Conservation (phyloP, 495 filamentous ascomycete species). For the Penicillium soppii region DNA sequence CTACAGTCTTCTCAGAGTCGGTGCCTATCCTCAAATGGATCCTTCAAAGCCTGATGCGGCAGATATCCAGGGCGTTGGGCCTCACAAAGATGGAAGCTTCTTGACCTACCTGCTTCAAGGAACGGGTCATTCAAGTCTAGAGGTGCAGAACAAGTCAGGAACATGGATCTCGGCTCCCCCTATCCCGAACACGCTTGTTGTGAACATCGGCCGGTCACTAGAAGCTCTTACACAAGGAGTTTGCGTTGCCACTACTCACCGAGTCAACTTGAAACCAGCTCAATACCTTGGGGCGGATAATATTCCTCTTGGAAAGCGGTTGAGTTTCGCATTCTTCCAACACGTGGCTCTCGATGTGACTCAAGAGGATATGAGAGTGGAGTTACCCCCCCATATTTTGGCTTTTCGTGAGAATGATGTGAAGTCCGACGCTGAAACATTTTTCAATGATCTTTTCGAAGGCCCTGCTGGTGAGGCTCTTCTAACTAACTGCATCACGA, state of each 20-base stretch:
- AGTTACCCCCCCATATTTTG: neutral
- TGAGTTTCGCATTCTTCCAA: conserved; percentile 85
- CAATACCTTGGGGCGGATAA: conserved; percentile 23
- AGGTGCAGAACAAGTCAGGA: conserved; percentile 78
- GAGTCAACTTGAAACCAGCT: conserved; percentile 48
- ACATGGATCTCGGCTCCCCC: conserved; percentile 65
- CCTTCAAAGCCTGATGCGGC: no score
- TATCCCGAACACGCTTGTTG: conserved; percentile 58
- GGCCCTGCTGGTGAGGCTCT: no score
- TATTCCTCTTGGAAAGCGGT: conserved; percentile 58
- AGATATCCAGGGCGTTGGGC: conserved; percentile 83
- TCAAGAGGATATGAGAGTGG: neutral
- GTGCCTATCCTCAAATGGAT: conserved; percentile 32
- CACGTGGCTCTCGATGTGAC: conserved; percentile 20
- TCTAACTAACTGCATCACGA: no score
- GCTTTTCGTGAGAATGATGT: neutral
- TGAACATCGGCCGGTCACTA: conserved; percentile 85
- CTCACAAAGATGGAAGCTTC: conserved; percentile 88
- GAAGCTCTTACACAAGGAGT: conserved; percentile 86
- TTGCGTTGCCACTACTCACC: conserved; percentile 77
- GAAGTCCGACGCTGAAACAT: neutral
- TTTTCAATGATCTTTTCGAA: no score
- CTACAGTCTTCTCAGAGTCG: no score
- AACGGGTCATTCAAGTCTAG: conserved; percentile 69
- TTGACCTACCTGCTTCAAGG: conserved; percentile 81